phyloP scores from a whole-genome alignment of 148 eudicot genomes.

The Mesembryanthemum crystallinum region DNA sequence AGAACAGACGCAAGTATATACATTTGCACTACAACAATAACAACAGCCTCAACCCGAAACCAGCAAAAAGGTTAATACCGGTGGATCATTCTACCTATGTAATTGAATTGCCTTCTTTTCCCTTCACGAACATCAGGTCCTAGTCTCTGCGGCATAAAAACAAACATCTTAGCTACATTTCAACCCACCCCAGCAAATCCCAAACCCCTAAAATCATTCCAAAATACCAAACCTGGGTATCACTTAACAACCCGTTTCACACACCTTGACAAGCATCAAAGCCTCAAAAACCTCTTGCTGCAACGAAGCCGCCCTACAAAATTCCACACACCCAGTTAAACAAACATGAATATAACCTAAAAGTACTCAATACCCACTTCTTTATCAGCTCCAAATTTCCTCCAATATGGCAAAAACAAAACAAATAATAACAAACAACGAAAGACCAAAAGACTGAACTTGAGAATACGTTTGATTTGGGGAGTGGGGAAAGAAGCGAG shows the following conservation, averaged over 20 bases:
- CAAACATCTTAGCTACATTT: conserved; percentile 36
- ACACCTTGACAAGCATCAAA: conserved; percentile 73
- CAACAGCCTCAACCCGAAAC: too few species aligned
- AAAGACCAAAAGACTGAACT: conserved; percentile 27
- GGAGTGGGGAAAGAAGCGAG: conserved; percentile 58
- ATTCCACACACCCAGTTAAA: neutral
- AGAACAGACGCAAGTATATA: too few species aligned
- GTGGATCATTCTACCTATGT: conserved; percentile 72
- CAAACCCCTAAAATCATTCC: neutral
- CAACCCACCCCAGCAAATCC: neutral
- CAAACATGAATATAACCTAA: neutral
- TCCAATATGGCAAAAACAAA: neutral
- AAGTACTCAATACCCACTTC: conserved; percentile 16
- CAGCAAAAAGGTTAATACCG: too few species aligned
- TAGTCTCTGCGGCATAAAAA: conserved; percentile 55
- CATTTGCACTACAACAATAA: too few species aligned
- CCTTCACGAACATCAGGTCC: conserved; percentile 94
- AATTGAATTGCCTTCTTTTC: conserved; percentile 82
- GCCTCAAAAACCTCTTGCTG: conserved; percentile 78
- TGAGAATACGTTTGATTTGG: conserved; percentile 78
- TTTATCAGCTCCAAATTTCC: neutral
- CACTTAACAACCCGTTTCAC: neutral
- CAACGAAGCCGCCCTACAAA: conserved; percentile 66
- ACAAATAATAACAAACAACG: neutral
- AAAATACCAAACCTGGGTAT: neutral